phyloP scores from a whole-genome alignment of 345 rosid genomes.

The Viola odorata region DNA sequence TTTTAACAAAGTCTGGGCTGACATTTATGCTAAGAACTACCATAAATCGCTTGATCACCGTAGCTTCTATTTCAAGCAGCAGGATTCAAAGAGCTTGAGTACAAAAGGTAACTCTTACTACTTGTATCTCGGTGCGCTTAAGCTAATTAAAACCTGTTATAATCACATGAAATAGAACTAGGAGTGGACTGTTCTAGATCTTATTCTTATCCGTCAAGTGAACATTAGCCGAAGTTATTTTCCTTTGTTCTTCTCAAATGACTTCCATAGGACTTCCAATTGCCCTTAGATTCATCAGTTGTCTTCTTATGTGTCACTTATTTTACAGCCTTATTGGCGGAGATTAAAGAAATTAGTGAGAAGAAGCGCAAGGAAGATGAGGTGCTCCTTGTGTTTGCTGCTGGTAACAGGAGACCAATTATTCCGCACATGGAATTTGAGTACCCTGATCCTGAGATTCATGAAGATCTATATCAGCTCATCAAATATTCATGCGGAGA shows the following conservation, averaged over 20 bases:
- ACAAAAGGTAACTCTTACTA: conserved; percentile 57
- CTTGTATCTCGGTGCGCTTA: conserved; percentile 1
- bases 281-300: conserved; percentile 3
- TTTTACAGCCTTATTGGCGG: conserved; percentile 72
- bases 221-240: too few species aligned
- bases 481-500: conserved; percentile 89
- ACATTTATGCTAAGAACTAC: conserved; percentile 86
- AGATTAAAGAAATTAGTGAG: conserved; percentile 88
- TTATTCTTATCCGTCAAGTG: too few species aligned
- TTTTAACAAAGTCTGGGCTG: conserved; percentile 98
- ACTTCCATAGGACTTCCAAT: not conserved
- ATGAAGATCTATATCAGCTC: conserved; percentile 91
- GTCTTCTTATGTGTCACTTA: conserved; percentile 13
- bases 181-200: too few species aligned
- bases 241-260: too few species aligned
- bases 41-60: conserved; percentile 97
- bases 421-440: conserved; percentile 70
- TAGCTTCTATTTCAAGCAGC: conserved; percentile 97
- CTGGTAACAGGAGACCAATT: conserved; percentile 64
- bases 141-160: too few species aligned
- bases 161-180: too few species aligned
- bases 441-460: conserved; percentile 71
- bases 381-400: conserved; percentile 73
- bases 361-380: conserved; percentile 74
- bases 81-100: conserved; percentile 87